Evolutionary conservation across 1,284 basidiomycete genomes (phyloP).

Genomic region (Austroboletus rostrupii): DNA sequence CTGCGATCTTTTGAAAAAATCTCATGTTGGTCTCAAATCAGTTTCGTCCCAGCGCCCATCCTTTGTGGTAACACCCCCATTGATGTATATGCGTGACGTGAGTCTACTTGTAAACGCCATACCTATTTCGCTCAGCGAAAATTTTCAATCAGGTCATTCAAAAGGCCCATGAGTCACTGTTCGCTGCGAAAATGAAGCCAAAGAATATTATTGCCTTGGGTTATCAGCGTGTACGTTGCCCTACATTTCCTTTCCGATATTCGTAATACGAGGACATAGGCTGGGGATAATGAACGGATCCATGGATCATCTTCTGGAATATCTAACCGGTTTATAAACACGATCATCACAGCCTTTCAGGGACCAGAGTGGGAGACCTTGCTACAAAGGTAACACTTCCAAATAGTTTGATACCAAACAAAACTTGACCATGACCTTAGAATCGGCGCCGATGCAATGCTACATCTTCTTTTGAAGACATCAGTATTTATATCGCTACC

Average conservation of each 20-base stretch:
- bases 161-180: slow-evolving; percentile 51
- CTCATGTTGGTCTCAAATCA: slow-evolving; percentile 41
- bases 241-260: not conserved
- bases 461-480: slow-evolving; percentile 70
- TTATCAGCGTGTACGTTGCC: slow-evolving; percentile 50
- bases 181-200: slow-evolving; percentile 38
- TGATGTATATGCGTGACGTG: slow-evolving; percentile 56
- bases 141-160: slow-evolving; percentile 49
- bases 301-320: slow-evolving; percentile 36
- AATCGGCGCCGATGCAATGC: slow-evolving; percentile 67
- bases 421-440: slow-evolving; percentile 35
- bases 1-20: slow-evolving; percentile 38
- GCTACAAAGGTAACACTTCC: slow-evolving; percentile 48
- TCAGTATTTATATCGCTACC: slow-evolving; percentile 70
- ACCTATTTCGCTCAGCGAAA: not conserved
- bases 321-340: slow-evolving; percentile 68
- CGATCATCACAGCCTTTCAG: slow-evolving; percentile 64
- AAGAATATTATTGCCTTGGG: slow-evolving; percentile 63
- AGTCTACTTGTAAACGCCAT: slow-evolving; percentile 10
- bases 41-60: slow-evolving; percentile 11
- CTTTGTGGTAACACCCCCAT: slow-evolving; percentile 35
- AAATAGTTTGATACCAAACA: not conserved
- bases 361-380: slow-evolving; percentile 65
- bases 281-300: slow-evolving; percentile 7
- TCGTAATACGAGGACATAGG: slow-evolving; percentile 10